Evolutionary conservation across 2,329 filamentous ascomycete genomes (phyloP).

Genomic region (Trichoderma endophyticum): DNA sequence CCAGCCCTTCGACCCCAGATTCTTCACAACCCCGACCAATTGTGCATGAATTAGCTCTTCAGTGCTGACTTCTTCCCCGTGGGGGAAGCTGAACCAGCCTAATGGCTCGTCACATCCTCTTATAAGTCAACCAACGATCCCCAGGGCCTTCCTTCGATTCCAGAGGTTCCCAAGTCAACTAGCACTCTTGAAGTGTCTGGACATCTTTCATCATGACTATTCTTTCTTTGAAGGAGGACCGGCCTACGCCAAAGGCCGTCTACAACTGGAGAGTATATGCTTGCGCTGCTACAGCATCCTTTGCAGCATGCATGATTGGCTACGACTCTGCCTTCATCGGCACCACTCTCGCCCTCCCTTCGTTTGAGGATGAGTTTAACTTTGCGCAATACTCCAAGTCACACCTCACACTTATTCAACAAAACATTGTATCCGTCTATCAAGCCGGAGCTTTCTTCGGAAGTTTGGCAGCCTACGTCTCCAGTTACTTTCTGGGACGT

Average conservation of each 20-base stretch:
- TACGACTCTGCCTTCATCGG: slow-evolving; percentile 16
- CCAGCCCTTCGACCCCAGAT: slow-evolving; percentile 5
- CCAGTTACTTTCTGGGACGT: slow-evolving; percentile 8
- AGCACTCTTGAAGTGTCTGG: not conserved
- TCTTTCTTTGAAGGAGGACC: slow-evolving; percentile 10
- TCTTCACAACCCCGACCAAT: not conserved
- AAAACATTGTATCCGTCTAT: slow-evolving; percentile 10
- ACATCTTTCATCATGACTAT: slow-evolving; percentile 1
- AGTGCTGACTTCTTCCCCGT: slow-evolving; percentile 5
- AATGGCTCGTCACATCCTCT: not conserved
- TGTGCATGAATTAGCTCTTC: not conserved
- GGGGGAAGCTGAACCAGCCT: not conserved
- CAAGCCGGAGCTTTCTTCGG: slow-evolving; percentile 12
- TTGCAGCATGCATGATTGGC: slow-evolving; percentile 14
- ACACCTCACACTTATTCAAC: not conserved
- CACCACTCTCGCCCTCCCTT: slow-evolving; percentile 13
- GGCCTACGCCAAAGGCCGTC: slow-evolving; percentile 11
- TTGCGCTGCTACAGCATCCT: slow-evolving; percentile 13
- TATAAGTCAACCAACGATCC: slow-evolving; percentile 6
- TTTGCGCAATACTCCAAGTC: slow-evolving; percentile 2
- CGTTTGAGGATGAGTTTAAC: slow-evolving; percentile 8
- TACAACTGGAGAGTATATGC: slow-evolving; percentile 14
- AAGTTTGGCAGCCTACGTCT: slow-evolving; percentile 9
- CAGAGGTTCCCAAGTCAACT: not conserved
- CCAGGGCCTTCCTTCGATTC: not conserved